Conservation (phyloP, 129 eudicot species). For the Artemisia argyi region DNA sequence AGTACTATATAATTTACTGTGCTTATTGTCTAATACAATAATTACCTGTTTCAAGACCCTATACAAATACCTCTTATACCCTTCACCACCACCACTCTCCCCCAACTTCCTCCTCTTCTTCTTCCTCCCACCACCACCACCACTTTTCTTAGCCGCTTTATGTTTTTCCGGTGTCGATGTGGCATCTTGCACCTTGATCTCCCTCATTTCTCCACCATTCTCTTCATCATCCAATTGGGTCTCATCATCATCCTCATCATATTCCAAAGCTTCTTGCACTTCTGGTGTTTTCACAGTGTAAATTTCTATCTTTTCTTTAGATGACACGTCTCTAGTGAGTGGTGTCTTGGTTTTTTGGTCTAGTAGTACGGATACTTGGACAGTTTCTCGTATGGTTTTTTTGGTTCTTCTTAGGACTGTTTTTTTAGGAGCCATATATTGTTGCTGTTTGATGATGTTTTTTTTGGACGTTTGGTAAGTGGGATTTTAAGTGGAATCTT, state of each 20-base stretch:
- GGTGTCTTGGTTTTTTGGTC: constrained; percentile 26
- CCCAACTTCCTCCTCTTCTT: constrained; percentile 32
- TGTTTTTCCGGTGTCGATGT: constrained; percentile 17
- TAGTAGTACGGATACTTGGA: constrained; percentile 46
- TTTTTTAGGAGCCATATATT: constrained; percentile 71
- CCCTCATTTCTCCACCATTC: constrained; percentile 15
- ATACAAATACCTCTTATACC: constrained; percentile 64
- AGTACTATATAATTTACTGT: too few relatives aligned
- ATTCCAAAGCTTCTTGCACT: constrained; percentile 13
- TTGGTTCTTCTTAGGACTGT: constrained; percentile 46
- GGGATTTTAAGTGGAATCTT: neutral
- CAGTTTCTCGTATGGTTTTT: constrained; percentile 62
- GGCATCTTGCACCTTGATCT: constrained; percentile 34
- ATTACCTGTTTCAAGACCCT: constrained; percentile 68
- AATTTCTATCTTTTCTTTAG: constrained; percentile 20
- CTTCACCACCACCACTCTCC: constrained; percentile 42
- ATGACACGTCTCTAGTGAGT: constrained; percentile 10
- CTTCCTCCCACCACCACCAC: constrained; percentile 34
- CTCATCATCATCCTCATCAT: neutral
- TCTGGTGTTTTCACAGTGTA: constrained; percentile 25
- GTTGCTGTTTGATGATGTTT: neutral
- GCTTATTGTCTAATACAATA: too few relatives aligned
- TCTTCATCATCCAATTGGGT: constrained; percentile 22
- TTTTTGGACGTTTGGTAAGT: neutral
- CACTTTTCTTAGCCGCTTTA: constrained; percentile 21